Percentiles rank a stretch among this genome's conserved stretches.
phyloP scores from a whole-genome alignment of 2,329 filamentous ascomycete species.

The Cordyceps cateniannulata region DNA sequence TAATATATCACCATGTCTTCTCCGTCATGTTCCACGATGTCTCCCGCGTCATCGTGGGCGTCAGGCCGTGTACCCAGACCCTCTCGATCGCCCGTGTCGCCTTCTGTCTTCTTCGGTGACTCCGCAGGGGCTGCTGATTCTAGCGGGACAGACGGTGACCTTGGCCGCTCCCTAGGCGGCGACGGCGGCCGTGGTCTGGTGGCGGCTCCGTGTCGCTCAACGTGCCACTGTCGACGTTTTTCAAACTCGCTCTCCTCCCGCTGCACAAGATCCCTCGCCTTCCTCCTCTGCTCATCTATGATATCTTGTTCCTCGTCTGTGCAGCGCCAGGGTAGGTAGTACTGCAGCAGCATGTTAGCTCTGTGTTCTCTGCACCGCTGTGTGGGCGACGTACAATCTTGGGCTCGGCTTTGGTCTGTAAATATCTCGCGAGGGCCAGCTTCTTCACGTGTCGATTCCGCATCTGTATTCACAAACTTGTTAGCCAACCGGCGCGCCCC shows the following conservation, averaged over 20 bases:
- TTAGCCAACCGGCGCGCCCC: constrained; percentile 15
- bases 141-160: constrained; percentile 7
- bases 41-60: constrained; percentile 61
- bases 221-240: constrained; percentile 34
- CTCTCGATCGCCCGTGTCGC: neutral
- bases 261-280: constrained; percentile 56
- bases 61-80: neutral
- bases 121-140: neutral
- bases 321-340: constrained; percentile 79
- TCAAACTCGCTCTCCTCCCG: constrained; percentile 61
- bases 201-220: constrained; percentile 21
- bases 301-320: constrained; percentile 60
- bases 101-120: neutral
- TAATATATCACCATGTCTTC: constrained; percentile 92
- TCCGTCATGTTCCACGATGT: constrained; percentile 75
- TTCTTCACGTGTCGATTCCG: constrained; percentile 65
- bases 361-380: neutral
- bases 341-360: constrained; percentile 41
- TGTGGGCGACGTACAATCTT: constrained; percentile 55
- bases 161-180: constrained; percentile 17
- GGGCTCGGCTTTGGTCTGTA: constrained; percentile 67
- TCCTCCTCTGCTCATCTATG: constrained; percentile 64
- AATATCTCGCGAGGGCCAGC: constrained; percentile 62
- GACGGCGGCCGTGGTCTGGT: constrained; percentile 25
- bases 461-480: constrained; percentile 52